Percentiles rank a stretch among this genome's conserved stretches.
phyloP scores from a whole-genome alignment of 768 basidiomycete genomes.

The Xerocomus brunneocitrinus region DNA sequence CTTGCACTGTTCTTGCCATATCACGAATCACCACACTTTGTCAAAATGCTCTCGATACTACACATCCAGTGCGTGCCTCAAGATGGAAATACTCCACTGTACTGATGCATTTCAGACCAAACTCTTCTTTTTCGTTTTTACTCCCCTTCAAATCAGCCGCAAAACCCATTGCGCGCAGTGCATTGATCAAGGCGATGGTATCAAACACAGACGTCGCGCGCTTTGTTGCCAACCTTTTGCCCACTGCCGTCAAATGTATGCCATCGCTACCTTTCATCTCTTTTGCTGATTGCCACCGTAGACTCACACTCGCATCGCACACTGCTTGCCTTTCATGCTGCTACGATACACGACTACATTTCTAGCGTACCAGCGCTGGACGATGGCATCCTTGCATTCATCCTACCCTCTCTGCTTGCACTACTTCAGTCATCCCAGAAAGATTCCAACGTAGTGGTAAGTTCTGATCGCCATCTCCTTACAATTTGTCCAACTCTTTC shows the following conservation, averaged over 20 bases:
- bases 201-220: slow-evolving; percentile 67
- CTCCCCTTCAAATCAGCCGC: slow-evolving; percentile 72
- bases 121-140: slow-evolving; percentile 65
- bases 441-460: slow-evolving; percentile 49
- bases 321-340: slow-evolving; percentile 78
- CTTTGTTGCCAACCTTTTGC: slow-evolving; percentile 64
- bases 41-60: slow-evolving; percentile 87
- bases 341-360: slow-evolving; percentile 76
- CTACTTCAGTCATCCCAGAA: slow-evolving; percentile 47
- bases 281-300: slow-evolving; percentile 8
- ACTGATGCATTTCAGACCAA: slow-evolving; percentile 39
- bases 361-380: slow-evolving; percentile 51
- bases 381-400: slow-evolving; percentile 60
- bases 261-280: background rate
- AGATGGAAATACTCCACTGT: background rate
- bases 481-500: background rate
- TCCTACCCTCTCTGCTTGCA: slow-evolving; percentile 60
- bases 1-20: slow-evolving; percentile 88
- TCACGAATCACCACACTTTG: slow-evolving; percentile 91
- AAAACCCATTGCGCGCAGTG: slow-evolving; percentile 64
- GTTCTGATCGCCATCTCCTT: slow-evolving; percentile 12
- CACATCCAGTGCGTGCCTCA: slow-evolving; percentile 55
- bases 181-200: slow-evolving; percentile 75
- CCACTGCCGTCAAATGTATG: slow-evolving; percentile 46
- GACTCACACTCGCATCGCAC: slow-evolving; percentile 56